Base-by-base conservation (phyloP, 1,139 yeast species). In the Geotrichum armillariae region DNA sequence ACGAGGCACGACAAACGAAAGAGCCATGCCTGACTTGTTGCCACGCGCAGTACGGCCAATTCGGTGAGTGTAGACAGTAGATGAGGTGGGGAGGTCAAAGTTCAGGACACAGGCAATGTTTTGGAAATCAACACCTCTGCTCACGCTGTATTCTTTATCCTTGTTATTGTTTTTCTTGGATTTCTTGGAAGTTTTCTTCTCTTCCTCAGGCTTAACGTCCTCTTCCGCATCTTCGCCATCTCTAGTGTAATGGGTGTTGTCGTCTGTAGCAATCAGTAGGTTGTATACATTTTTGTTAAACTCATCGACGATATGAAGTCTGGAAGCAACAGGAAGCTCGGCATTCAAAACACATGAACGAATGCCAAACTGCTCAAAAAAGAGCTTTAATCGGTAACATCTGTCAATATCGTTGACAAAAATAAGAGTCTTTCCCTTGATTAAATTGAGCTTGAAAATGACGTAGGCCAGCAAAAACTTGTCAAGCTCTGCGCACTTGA, bases 21-120 rank as follows among this genome's bases (percentile, higher is more conserved):
- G 77, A 0, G 98, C 86, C 81, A 90, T 91, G 53, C 99, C 99
- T 1, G 95, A 77, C 66, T 89, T 89, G 46, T 96, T 96, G 5
- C 96, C 99, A 69, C 99, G 82, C 3, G 99, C 99, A 1, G 99
- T 93, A 74, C 99, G 83, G 47, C 99, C 99, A 43, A 94, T 80
- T 66, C 99, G 80, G 68, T 94, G 99, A 38, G 90, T 83, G 65
- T 94, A 94, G 5, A 96, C 82, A 64, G 85, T 85, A 4, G 98
- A 84, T 4, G 95, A 83, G 2, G 89, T 79, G 39, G 99, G 99
- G 58, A 94, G 74, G 67, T 94, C 99, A 66, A 94, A 94, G 69
- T 94, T 94, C 57, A 94, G 74, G 3, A 94, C 99, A 72, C 98
- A 93, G 16, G 98, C 94, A 56, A 94, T 98, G 62, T 93, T 91